Conservation (phyloP, 2,329 filamentous ascomycete genomes). For the Beauveria asiatica region DNA sequence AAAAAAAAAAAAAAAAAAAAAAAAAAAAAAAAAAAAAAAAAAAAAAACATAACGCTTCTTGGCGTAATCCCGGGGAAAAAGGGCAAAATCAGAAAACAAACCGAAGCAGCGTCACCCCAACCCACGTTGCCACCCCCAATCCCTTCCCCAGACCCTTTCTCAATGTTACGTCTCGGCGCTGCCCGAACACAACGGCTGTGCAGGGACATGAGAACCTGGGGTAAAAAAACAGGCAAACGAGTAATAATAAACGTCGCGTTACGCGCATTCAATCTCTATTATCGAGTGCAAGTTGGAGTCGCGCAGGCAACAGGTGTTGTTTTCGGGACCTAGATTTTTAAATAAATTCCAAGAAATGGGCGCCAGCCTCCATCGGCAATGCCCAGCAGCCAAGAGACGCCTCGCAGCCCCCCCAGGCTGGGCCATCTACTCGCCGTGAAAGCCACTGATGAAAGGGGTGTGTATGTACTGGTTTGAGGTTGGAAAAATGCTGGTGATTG, state of each 20-base stretch:
- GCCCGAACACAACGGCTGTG: background rate
- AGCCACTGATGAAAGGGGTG: no score
- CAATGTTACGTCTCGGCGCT: constrained; percentile 6
- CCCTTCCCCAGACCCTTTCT: background rate
- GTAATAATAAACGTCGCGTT: background rate
- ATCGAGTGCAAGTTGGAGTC: no score
- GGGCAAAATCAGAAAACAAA: constrained; percentile 2
- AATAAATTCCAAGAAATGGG: background rate
- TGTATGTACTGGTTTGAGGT: no score
- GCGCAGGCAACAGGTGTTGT: no score
- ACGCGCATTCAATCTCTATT: no score
- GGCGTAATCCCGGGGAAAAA: background rate
- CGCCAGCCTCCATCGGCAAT: constrained; percentile 1
- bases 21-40: background rate
- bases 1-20: background rate
- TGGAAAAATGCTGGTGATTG: no score
- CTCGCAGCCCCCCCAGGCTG: background rate
- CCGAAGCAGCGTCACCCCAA: background rate
- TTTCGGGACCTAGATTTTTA: background rate
- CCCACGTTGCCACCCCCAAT: background rate
- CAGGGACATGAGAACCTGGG: background rate
- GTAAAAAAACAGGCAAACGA: background rate
- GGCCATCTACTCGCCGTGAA: background rate
- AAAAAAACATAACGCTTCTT: background rate
- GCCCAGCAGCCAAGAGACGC: constrained; percentile 3